phyloP scores from a whole-genome alignment of 768 basidiomycete species.

The Rubroboletus pulcherrimus region DNA sequence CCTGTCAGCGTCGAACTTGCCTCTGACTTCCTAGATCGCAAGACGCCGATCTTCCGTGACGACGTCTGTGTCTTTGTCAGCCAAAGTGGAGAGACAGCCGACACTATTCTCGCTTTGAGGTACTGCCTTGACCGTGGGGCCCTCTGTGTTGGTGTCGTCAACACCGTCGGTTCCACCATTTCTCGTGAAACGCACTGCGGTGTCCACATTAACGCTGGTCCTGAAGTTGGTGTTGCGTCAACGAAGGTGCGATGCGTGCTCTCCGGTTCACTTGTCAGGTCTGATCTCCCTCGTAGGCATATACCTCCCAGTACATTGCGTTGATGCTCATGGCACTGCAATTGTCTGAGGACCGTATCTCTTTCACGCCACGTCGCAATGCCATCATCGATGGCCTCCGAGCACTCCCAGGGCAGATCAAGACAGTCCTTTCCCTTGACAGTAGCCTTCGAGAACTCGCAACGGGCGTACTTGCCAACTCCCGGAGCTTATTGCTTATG shows the following conservation, averaged over 20 bases:
- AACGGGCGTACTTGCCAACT: slow-evolving; percentile 65
- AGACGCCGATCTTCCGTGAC: slow-evolving; percentile 99
- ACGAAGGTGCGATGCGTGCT: slow-evolving; percentile 63
- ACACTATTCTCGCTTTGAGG: slow-evolving; percentile 92
- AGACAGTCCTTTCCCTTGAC: slow-evolving; percentile 80
- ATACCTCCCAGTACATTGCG: slow-evolving; percentile 98
- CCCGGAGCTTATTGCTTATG: slow-evolving; percentile 92
- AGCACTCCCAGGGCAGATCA: slow-evolving; percentile 85
- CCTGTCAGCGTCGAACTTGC: slow-evolving; percentile 96
- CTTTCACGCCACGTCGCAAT: slow-evolving; percentile 83
- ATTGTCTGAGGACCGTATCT: slow-evolving; percentile 95
- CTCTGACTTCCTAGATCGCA: slow-evolving; percentile 97
- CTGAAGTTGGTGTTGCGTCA: slow-evolving; percentile 98
- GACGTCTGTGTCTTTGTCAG: slow-evolving; percentile 95
- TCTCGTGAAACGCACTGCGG: slow-evolving; percentile 99
- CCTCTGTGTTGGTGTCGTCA: slow-evolving; percentile 95
- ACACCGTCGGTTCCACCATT: slow-evolving; percentile 96
- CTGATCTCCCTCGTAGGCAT: slow-evolving; percentile 53
- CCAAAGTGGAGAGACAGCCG: slow-evolving; percentile 98
- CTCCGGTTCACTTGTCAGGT: not conserved
- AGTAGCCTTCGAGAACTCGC: slow-evolving; percentile 76
- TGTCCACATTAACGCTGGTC: slow-evolving; percentile 99
- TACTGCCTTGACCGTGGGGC: slow-evolving; percentile 98
- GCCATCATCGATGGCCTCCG: slow-evolving; percentile 93
- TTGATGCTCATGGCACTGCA: slow-evolving; percentile 98